These are phyloP conservation scores for Alternaria burnsii DNA, from an alignment of 2,329 filamentous ascomycete genomes.

Conservation along the genomic window DNA sequence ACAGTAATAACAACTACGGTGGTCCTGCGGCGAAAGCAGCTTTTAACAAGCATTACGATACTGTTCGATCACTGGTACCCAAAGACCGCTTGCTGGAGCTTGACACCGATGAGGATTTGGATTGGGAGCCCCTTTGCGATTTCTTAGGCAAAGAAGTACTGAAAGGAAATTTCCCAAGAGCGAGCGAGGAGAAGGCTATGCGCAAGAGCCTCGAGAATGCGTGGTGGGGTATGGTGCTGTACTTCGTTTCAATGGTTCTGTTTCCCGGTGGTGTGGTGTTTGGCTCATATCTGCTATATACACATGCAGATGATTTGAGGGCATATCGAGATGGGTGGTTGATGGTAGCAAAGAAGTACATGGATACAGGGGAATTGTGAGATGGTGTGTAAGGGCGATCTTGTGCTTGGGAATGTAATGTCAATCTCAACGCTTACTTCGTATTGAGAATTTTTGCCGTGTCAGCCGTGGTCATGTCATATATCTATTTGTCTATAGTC, in stretches of 20 bases:
- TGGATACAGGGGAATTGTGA: conserved; percentile 16
- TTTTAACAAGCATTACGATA: conserved; percentile 37
- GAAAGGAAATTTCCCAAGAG: conserved; percentile 28
- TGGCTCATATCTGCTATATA: conserved; percentile 12
- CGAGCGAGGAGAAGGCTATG: conserved; percentile 35
- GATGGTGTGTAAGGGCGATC: not conserved
- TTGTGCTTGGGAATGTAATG: not conserved
- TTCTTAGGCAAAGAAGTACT: conserved; percentile 38
- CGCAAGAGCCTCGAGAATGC: conserved; percentile 24
- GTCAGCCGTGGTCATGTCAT: not conserved
- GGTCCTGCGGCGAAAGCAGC: conserved; percentile 30
- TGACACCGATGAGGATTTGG: conserved; percentile 24
- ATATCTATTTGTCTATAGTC: not conserved
- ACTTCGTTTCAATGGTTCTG: conserved; percentile 27
- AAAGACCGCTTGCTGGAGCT: conserved; percentile 37
- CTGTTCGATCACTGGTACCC: conserved; percentile 34
- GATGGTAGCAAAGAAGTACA: conserved; percentile 20
- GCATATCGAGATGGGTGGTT: conserved; percentile 21
- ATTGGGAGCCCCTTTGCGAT: conserved; percentile 40
- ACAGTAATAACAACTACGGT: conserved; percentile 36
- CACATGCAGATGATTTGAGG: conserved; percentile 20
- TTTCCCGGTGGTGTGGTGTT: conserved; percentile 22
- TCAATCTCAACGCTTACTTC: not conserved
- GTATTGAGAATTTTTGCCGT: not conserved
- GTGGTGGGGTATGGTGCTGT: conserved; percentile 35